phyloP scores from a whole-genome alignment of 257 asterid genomes.

The Salvia splendens region DNA sequence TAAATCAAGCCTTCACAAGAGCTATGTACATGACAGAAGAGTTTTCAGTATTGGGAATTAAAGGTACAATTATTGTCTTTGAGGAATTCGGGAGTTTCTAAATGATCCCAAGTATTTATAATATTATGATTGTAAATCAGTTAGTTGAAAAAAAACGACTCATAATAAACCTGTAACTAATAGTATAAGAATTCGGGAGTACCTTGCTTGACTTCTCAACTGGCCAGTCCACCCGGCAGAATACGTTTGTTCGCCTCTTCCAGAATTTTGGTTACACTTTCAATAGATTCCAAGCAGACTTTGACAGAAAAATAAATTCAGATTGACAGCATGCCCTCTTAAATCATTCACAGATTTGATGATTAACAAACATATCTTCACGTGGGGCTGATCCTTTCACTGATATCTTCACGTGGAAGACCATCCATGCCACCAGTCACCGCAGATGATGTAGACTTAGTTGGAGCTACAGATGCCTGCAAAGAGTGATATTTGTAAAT shows the following conservation, averaged over 20 bases:
- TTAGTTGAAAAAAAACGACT: not conserved
- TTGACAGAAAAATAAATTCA: conserved; percentile 34
- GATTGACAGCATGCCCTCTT: not conserved
- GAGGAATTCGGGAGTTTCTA: not conserved
- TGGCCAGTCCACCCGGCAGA: conserved; percentile 83
- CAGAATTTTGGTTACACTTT: conserved; percentile 76
- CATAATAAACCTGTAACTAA: not conserved
- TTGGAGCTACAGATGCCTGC: conserved; percentile 81
- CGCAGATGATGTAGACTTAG: conserved; percentile 75
- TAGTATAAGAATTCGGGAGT: conserved; percentile 48
- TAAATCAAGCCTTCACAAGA: conserved; percentile 17
- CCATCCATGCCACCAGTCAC: too few species aligned
- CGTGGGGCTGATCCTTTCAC: conserved; percentile 70
- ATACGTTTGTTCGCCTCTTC: conserved; percentile 96
- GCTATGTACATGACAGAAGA: conserved; percentile 21
- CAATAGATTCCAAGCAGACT: conserved; percentile 93
- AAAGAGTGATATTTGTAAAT: conserved; percentile 13
- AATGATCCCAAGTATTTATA: not conserved
- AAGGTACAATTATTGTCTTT: not conserved
- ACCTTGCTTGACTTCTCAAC: conserved; percentile 82
- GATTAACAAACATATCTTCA: not conserved
- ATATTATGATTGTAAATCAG: not conserved
- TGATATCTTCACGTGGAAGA: too few species aligned
- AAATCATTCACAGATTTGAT: conserved; percentile 22
- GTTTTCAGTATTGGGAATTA: not conserved